Percentiles rank a stretch among this genome's conserved stretches.
Conservation (phyloP, 345 rosid genomes). For the Pugionium cornutum region DNA sequence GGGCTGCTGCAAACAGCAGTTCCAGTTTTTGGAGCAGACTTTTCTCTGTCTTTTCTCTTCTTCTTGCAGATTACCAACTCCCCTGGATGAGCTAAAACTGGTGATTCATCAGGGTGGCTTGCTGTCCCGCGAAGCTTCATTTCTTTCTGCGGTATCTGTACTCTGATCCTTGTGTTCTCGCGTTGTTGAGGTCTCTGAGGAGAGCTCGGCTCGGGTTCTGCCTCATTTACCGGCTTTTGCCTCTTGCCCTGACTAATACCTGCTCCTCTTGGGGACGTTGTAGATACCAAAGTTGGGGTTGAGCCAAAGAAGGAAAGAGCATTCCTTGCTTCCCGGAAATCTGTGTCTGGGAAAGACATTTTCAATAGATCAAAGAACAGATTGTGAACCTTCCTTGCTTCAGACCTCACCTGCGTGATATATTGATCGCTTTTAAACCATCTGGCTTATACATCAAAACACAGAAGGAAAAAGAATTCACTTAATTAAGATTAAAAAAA, state of each 20-base stretch:
- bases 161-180: conserved; percentile 75
- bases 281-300: conserved; percentile 47
- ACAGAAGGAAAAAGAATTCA: background rate
- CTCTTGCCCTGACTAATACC: conserved; percentile 64
- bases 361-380: conserved; percentile 93
- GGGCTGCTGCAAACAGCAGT: conserved; percentile 70
- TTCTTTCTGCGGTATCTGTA: conserved; percentile 68
- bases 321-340: conserved; percentile 78
- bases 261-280: conserved; percentile 57
- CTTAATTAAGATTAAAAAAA: background rate
- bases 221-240: conserved; percentile 56
- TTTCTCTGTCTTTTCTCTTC: conserved; percentile 97
- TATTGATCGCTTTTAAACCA: background rate
- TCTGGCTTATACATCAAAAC: background rate
- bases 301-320: conserved; percentile 70
- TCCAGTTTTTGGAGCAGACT: conserved; percentile 59
- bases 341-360: conserved; percentile 87
- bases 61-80: conserved; percentile 96
- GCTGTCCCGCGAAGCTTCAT: conserved; percentile 47
- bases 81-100: conserved; percentile 76
- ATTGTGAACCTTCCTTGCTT: conserved; percentile 96
- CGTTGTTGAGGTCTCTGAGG: conserved; percentile 56
- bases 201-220: conserved; percentile 55
- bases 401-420: conserved; percentile 78
- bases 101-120: conserved; percentile 66